Base-by-base conservation (phyloP, 208 protist species). In the Trypanosoma melophagium region DNA sequence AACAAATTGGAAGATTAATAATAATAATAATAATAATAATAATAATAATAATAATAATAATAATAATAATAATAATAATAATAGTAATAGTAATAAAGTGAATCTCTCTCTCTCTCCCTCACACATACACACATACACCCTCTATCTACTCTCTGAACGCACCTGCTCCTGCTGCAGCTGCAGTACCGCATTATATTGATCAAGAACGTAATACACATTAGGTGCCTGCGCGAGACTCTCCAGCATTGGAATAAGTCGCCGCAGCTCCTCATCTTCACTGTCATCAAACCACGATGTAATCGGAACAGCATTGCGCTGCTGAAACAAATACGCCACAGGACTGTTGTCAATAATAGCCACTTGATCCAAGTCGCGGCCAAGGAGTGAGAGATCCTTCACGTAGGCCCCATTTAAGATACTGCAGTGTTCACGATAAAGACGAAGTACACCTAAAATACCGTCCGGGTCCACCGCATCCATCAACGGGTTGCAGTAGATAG, bases 231-330 rank as follows among this genome's bases (percentile, higher is more conserved):
- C 86, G 21, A 97, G 66, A 10, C 76, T 77, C 76, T 88, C 74
- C 14, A 97, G 67, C 42, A 96, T 69, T 1, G 85, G 87, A 52
- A 94, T 89, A 5, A 97, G 66, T 8, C 75, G 77, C 31, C 78
- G 56, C 47, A 95, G 71, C 66, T 93, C 89, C 8, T 72, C 54
- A 60, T 96, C 93, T 41, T 62, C 59, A 7, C 74, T 72, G 53
- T 97, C 87, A 54, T 92, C 89, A 74, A 96, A 97, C 90, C 93
- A 97, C 7, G 83, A 90, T 3, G 75, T 83, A 58, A 95, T 91
- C 16, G 90, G 89, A 28, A 97, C 92, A 12, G 89, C 87, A 73
- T 97, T 97, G 45, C 86, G 88, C 47, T 89, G 89, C 72, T 97
- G 90, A 50, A 97, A 94, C 13, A 95, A 56, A 61, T 96, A 95